Evolutionary conservation across 192 early-diverging fungal species (phyloP).

Genomic region (Piromyces finnis): DNA sequence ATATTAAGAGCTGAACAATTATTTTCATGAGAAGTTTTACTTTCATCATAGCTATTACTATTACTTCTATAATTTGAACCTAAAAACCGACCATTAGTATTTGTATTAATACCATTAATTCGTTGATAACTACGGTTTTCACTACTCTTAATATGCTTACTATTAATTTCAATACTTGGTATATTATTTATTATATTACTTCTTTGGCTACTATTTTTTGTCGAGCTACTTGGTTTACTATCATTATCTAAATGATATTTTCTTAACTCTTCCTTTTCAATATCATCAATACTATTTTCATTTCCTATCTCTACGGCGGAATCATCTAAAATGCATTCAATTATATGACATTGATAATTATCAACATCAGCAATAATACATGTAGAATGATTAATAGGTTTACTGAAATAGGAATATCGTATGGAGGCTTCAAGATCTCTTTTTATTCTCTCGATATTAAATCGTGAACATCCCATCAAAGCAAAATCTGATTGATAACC

Average conservation of each 20-base stretch:
- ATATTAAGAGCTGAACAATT: not conserved
- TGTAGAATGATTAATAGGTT: not conserved
- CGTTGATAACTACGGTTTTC: not conserved
- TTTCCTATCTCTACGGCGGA: not conserved
- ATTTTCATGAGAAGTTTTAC: not conserved
- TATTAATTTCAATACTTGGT: not conserved
- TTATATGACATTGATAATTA: not conserved
- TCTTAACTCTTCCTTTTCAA: not conserved
- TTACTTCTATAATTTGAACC: not conserved
- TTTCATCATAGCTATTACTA: not conserved
- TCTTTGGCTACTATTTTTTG: not conserved
- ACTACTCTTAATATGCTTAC: not conserved
- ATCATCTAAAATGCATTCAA: not conserved
- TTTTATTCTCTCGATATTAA: not conserved
- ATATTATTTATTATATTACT: not conserved
- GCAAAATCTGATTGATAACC: not conserved
- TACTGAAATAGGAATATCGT: not conserved
- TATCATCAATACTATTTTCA: not conserved
- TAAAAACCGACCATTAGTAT: not conserved
- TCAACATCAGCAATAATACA: not conserved
- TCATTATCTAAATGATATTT: not conserved
- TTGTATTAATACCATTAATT: not conserved
- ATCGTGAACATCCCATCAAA: not conserved
- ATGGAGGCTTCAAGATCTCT: not conserved
- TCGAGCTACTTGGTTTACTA: not conserved